Base-by-base conservation (phyloP, 2,329 filamentous ascomycete species). In the Talaromyces sp. region DNA sequence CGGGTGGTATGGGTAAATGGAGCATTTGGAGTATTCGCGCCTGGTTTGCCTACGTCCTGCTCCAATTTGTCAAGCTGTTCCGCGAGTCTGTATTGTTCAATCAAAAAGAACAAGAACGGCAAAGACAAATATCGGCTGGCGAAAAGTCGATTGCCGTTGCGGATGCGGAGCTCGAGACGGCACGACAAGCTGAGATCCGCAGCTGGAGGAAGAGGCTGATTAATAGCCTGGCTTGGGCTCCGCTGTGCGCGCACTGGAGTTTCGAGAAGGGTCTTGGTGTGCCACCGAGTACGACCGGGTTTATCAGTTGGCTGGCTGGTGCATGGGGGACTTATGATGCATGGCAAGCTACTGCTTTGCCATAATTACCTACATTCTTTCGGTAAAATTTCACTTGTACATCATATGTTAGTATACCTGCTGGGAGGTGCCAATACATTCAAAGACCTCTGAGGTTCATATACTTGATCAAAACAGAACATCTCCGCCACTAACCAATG, bases 181-280 rank as follows among this genome's bases (percentile, higher is more conserved):
- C 67, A 16, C 42, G 72, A 62, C 67, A 71, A 40, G 62, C 69
- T 25, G 73, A 75, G 71, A 64, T 92, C 85, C 71, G 73, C 8
- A 69, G 71, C 85, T 87, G 84, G 81, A 86, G 83, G 71, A 84
- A 88, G 71, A 77, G 70, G 55, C 65, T 93, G 60, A 80, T 86
- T 21, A 83, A 87, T 46, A 92, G 92, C 76, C 72, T 86, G 65
- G 87, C 89, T 35, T 96, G 91, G 86, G 86, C 90, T 62, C 92
- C 93, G 35, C 80, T 96, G 73, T 93, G 91, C 65, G 71, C 93
- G 28, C 92, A 97, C 79, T 96, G 90, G 88, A 89, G 91, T 70
- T 75, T 88, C 44, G 86, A 90, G 64, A 79, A 84, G 62, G 91
- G 90, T 0, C 72, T 86, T 59, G 76, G 75, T 9, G 75, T 90